Evolutionary conservation across 352 stramenopile species (phyloP).

Genomic region (Phytophthora meadii): DNA sequence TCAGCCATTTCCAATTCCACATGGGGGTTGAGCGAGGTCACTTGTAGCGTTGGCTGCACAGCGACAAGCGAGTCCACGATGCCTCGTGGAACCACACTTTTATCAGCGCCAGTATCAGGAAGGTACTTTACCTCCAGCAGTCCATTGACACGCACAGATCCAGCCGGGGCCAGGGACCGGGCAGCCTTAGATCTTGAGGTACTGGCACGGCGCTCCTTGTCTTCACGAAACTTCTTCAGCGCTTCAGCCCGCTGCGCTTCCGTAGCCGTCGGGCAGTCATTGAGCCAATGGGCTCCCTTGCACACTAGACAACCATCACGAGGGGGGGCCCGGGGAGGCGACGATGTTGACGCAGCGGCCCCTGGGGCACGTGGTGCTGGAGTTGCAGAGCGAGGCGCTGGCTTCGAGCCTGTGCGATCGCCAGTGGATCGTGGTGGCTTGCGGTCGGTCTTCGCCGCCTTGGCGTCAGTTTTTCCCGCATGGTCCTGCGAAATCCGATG

Average conservation of each 20-base stretch:
- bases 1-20: slow-evolving; percentile 4
- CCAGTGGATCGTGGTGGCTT: background rate
- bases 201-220: background rate
- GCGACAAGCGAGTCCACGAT: background rate
- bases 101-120: slow-evolving; percentile 7
- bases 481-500: no score
- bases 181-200: background rate
- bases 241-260: slow-evolving; percentile 1
- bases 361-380: background rate
- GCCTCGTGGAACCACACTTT: slow-evolving; percentile 1
- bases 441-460: background rate
- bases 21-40: background rate
- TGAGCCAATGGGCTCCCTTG: slow-evolving; percentile 5
- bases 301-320: slow-evolving; percentile 1
- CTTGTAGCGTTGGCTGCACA: slow-evolving; percentile 5
- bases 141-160: slow-evolving; percentile 7
- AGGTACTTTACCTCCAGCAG: background rate
- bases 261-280: slow-evolving; percentile 1
- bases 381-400: background rate
- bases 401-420: background rate
- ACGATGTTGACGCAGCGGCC: no score
- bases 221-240: background rate
- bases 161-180: background rate
- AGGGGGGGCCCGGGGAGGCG: background rate
- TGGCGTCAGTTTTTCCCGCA: no score